Percentiles rank a stretch among this genome's conserved stretches.
phyloP scores from a whole-genome alignment of 73 alveolate species.

The Stentor roeselii region DNA sequence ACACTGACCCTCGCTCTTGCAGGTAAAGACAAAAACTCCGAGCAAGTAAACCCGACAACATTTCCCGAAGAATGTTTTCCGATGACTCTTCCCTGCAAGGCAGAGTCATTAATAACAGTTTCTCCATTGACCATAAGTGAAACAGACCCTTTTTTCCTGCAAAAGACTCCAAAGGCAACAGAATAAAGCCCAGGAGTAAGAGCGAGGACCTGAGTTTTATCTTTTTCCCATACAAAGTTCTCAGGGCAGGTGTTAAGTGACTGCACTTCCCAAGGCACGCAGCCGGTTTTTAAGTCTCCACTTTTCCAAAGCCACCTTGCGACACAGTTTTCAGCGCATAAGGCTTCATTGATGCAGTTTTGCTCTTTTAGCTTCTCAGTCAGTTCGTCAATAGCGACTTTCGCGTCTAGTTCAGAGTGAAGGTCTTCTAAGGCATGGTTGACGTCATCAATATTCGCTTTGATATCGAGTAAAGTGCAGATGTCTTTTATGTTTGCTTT shows the following conservation, averaged over 20 bases:
- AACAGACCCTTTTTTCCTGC: conserved; percentile 88
- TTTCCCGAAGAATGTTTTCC: conserved; percentile 86
- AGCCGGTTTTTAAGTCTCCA: conserved; percentile 79
- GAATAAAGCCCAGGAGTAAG: conserved; percentile 97
- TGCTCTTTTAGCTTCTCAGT: conserved; percentile 66
- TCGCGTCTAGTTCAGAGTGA: conserved; percentile 73
- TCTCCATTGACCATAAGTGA: conserved; percentile 94
- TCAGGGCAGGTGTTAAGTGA: conserved; percentile 94
- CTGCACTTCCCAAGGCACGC: conserved; percentile 96
- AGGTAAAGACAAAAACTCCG: conserved; percentile 93
- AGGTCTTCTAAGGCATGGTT: conserved; percentile 71
- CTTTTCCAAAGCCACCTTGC: conserved; percentile 98
- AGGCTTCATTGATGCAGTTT: conserved; percentile 85
- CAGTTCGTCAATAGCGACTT: conserved; percentile 59
- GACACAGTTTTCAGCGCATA: conserved; percentile 88
- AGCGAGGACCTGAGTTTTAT: conserved; percentile 76
- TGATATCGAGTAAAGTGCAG: conserved; percentile 60
- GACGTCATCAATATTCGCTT: conserved; percentile 75
- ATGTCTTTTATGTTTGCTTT: conserved; percentile 82
- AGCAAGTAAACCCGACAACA: conserved; percentile 84
- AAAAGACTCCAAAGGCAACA: conserved; percentile 86
- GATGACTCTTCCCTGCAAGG: conserved; percentile 74
- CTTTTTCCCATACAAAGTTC: conserved; percentile 96
- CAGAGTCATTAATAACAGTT: conserved; percentile 79
- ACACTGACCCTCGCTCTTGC: conserved; percentile 93